Base-by-base conservation (phyloP, 495 filamentous ascomycete species). In the Cryomyces minteri region DNA sequence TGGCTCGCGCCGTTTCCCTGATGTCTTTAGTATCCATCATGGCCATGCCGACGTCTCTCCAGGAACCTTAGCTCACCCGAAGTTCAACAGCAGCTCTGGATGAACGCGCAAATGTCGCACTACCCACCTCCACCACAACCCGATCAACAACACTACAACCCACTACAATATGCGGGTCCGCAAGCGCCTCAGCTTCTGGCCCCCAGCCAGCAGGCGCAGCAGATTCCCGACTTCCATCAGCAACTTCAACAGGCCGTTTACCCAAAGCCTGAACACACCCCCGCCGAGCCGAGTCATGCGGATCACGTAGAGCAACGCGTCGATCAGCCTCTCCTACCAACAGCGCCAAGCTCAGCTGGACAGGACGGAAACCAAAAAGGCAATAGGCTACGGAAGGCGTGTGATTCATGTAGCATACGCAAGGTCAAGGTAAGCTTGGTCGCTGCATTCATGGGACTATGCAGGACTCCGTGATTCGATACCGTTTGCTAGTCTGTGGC, bases 371-470 rank as follows among this genome's bases (percentile, higher is more conserved):
- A 49, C 7, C 46, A 51, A 39, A 64, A 63, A 43, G 43, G 50
- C 40, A 76, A 69, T 39, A 67, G 84, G 44, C 64, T 88, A 44
- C 76, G 79, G 39, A 82, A 84, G 56, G 84, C 84, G 18, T 90
- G 84, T 59, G 84, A 90, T 60, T 79, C 80, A 63, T 90, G 84
- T 60, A 86, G 80, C 53, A 74, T 80, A 51, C 76, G 84, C 32
- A 90, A 90, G 56, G 82, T 90, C 30, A 90, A 88, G 74, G 82
- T 85, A 58, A n/a, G 58, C 46, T 39, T 10, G 34, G 34, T 38
- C 34, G 34, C 34, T 14, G 34, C 9, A 38, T 38, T 10, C 12
- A 14, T 3, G 34, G 34, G 9, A 14, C 34, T 9, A 14, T 38
- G 12, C 34, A 2, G 34, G 34, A 38, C 34, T 38, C 9, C 34